These are phyloP conservation scores for Exophiala xenobiotica DNA, from an alignment of 2,329 filamentous ascomycete species.

Conservation along the genomic window DNA sequence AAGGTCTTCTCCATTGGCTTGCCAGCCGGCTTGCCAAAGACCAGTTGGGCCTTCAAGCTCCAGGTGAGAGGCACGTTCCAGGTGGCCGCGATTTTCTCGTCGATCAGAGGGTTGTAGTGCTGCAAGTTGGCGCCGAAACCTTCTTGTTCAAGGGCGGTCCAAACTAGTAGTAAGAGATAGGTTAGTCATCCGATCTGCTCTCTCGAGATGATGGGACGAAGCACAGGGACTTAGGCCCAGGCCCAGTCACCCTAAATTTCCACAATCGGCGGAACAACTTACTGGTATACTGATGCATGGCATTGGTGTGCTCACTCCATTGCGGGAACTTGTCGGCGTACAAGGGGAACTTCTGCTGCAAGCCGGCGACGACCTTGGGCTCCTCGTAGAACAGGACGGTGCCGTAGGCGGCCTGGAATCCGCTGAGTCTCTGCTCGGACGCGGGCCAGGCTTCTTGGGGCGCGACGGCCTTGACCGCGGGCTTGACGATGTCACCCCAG, in stretches of 20 bases:
- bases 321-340: conserved; percentile 77
- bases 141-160: conserved; percentile 78
- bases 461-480: conserved; percentile 63
- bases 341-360: conserved; percentile 52
- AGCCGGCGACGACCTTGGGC: conserved; percentile 61
- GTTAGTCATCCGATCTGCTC: no score
- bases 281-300: conserved; percentile 65
- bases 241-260: no score
- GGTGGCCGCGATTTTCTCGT: conserved; percentile 64
- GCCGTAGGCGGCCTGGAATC: conserved; percentile 61
- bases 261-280: not conserved
- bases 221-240: no score
- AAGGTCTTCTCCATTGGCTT: conserved; percentile 11
- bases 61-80: conserved; percentile 72
- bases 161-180: conserved; percentile 47
- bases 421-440: conserved; percentile 11
- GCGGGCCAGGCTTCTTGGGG: conserved; percentile 42
- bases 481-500: conserved; percentile 65
- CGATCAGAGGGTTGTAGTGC: conserved; percentile 87
- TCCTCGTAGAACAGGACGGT: conserved; percentile 87
- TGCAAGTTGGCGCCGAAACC: conserved; percentile 85
- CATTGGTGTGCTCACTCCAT: conserved; percentile 74
- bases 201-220: no score
- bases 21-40: conserved; percentile 61
- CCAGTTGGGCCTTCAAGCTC: conserved; percentile 77